Evolutionary conservation across 192 early-diverging fungal species (phyloP), one percentile per base, ranked within the genome.

Genomic region (Coemansia sp.): DNA sequence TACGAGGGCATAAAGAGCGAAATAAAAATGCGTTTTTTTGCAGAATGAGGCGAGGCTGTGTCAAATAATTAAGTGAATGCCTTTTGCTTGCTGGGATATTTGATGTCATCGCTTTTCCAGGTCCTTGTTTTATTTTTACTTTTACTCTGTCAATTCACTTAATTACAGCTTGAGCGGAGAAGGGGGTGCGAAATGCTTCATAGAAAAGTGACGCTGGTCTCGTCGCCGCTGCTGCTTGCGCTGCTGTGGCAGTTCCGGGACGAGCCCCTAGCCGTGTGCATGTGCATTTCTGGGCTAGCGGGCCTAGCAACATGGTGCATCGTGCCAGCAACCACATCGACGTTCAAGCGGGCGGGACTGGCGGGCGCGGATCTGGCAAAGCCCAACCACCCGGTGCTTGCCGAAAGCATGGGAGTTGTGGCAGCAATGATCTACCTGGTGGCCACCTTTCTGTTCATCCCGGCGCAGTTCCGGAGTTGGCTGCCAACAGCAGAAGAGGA

Each of bases 401-500:
- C 97, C 1, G 98, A 99, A 78, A 93, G 90, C 68, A 92, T 95
- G 93, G 98, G 98, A 21, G 87, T 95, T 56, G 84, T 97, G 6
- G 89, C 89, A 0, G 96, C 94, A 16, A 86, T 93, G 24, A 85
- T 97, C 24, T 99, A 98, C 64, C 83, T 98, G 46, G 87, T 93
- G 11, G 85, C 84, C 14, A 87, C 98, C 67, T 95, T 98, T 71
- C 49, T 96, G 30, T 97, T 98, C 68, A 95, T 98, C 26, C 98
- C 98, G 0, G 91, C 94, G 24, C 96, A 94, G 12, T 99, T 99
- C 73, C 86, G 93, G 55, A 76, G 83, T 20, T 98, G 92, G 92
- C 91, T 95, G 77, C 24, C 76, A 66, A 39, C 38, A 5, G 69
- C 62, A 15, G 52, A 64, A 20, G 51, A 60, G 10, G 23, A 53